Evolutionary conservation across 2,329 filamentous ascomycete species (phyloP).

Genomic region (Paracorniculantispora psalliotae): DNA sequence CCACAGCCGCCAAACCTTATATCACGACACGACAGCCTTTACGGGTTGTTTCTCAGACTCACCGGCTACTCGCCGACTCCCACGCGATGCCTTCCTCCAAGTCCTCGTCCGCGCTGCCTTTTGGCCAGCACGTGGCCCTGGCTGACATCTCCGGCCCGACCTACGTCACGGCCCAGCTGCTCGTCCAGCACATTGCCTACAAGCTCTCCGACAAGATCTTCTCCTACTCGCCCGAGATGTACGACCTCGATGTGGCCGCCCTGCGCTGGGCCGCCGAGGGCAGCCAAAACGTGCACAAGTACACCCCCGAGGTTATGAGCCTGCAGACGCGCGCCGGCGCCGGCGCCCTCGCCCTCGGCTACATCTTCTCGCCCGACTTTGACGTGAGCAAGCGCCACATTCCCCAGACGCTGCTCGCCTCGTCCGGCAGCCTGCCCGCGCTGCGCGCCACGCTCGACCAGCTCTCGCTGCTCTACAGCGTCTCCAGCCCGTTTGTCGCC

Average conservation of each 20-base stretch:
- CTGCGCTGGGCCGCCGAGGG: constrained; percentile 67
- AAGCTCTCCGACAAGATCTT: constrained; percentile 95
- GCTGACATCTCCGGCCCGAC: constrained; percentile 74
- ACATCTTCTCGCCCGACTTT: constrained; percentile 97
- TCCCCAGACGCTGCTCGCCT: constrained; percentile 84
- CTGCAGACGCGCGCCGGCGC: constrained; percentile 87
- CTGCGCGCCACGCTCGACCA: constrained; percentile 85
- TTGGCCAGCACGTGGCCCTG: constrained; percentile 50
- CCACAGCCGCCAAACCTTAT: not conserved
- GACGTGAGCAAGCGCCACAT: constrained; percentile 86
- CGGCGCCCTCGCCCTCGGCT: constrained; percentile 86
- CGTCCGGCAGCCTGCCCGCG: constrained; percentile 74
- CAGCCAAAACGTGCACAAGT: constrained; percentile 77
- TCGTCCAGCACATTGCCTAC: constrained; percentile 95
- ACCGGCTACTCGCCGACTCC: constrained; percentile 11
- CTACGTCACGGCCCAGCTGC: constrained; percentile 86
- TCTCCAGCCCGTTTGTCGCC: constrained; percentile 87
- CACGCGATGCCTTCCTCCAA: constrained; percentile 32
- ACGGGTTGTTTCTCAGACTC: not conserved
- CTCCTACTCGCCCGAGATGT: constrained; percentile 90
- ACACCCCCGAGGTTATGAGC: constrained; percentile 69
- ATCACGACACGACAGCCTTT: not conserved
- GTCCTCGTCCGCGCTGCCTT: constrained; percentile 50
- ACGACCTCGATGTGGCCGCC: constrained; percentile 81
- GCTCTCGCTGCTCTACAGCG: constrained; percentile 82